These are phyloP conservation scores for Nakataea oryzae DNA, from an alignment of 2,329 filamentous ascomycete genomes.

Conservation along the genomic window DNA sequence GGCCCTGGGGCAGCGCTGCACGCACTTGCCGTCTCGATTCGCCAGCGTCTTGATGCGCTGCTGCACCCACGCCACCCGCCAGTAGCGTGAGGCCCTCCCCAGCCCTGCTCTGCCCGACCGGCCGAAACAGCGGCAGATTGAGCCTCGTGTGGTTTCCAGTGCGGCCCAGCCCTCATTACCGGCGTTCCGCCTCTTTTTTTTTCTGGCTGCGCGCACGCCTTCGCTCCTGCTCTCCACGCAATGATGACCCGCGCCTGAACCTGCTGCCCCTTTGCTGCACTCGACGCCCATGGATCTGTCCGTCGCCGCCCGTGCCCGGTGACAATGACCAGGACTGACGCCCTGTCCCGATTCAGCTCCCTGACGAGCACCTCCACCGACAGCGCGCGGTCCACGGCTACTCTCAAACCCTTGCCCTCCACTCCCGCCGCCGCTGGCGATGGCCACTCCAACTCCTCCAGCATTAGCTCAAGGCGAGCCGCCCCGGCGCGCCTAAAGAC, in stretches of 20 bases:
- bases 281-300: slow-evolving; percentile 8
- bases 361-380: slow-evolving; percentile 54
- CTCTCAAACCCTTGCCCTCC: slow-evolving; percentile 38
- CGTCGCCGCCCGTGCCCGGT: slow-evolving; percentile 10
- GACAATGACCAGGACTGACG: slow-evolving; percentile 61
- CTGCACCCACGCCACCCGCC: no score
- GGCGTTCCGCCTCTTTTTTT: background rate
- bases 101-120: background rate
- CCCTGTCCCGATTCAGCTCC: slow-evolving; percentile 53
- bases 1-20: background rate
- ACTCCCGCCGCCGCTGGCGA: slow-evolving; percentile 14
- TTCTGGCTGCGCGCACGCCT: background rate
- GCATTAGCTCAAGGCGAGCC: slow-evolving; percentile 19
- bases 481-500: slow-evolving; percentile 43
- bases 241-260: background rate
- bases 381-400: slow-evolving; percentile 57
- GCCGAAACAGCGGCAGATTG: background rate
- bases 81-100: no score
- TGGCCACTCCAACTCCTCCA: slow-evolving; percentile 5
- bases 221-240: background rate
- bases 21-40: background rate
- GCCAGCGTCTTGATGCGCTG: no score
- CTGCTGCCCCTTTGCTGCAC: background rate
- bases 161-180: background rate
- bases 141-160: background rate